These are phyloP conservation scores for Phytophthora fragariae DNA, from an alignment of 352 stramenopile genomes.

Conservation along the genomic window DNA sequence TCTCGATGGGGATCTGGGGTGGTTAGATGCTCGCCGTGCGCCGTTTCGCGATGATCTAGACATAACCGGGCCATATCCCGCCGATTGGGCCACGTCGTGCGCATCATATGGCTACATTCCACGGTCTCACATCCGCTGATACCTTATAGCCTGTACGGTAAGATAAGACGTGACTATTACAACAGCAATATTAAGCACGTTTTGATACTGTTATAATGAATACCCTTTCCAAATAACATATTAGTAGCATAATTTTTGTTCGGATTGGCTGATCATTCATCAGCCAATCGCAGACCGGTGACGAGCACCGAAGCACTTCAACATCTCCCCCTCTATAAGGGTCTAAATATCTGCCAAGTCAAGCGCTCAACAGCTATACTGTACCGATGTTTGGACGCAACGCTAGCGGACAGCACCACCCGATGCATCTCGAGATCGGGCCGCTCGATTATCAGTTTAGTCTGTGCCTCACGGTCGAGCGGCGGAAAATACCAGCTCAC, in stretches of 20 bases:
- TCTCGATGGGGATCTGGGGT: neutral
- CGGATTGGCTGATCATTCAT: slow-evolving; percentile 1
- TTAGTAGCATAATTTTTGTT: neutral
- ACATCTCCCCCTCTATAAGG: slow-evolving; percentile 5
- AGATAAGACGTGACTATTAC: no score
- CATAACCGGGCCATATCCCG: neutral
- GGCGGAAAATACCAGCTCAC: neutral
- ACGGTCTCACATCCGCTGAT: neutral
- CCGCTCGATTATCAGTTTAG: neutral
- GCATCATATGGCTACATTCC: neutral
- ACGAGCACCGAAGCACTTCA: slow-evolving; percentile 4
- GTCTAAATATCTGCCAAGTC: neutral
- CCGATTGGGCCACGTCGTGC: neutral
- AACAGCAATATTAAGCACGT: no score
- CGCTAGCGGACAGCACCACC: neutral
- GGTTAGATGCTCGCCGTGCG: neutral
- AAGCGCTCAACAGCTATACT: no score
- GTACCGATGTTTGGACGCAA: neutral
- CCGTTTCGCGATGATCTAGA: neutral
- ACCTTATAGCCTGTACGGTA: neutral
- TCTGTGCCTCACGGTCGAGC: neutral
- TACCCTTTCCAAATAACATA: neutral
- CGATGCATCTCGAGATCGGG: neutral
- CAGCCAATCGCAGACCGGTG: neutral
- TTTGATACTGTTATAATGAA: neutral